Conservation (phyloP, 805 yeast species). For the Ogataea corticis region DNA sequence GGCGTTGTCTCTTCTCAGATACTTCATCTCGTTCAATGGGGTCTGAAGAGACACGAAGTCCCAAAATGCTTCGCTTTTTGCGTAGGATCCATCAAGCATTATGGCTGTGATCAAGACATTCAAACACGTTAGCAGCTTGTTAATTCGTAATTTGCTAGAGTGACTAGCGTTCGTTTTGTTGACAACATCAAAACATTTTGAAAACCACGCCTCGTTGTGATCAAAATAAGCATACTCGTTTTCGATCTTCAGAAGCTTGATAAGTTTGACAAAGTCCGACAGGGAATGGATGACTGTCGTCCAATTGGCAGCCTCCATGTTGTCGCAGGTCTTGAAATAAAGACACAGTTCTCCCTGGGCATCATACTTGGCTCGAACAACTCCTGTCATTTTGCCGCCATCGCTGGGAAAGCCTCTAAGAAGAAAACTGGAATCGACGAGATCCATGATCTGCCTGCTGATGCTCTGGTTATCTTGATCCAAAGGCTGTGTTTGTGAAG, state of each 20-base stretch:
- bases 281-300: conserved; percentile 28
- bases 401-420: conserved; percentile 20
- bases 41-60: conserved; percentile 40
- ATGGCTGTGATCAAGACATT: conserved; percentile 51
- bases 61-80: conserved; percentile 41
- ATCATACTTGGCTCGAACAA: conserved; percentile 37
- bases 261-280: conserved; percentile 33
- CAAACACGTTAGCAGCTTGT: conserved; percentile 47
- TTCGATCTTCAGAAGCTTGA: conserved; percentile 39
- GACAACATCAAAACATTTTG: conserved; percentile 19
- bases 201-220: conserved; percentile 24
- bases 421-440: conserved; percentile 34
- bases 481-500: neutral
- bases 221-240: conserved; percentile 35
- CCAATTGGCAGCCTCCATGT: conserved; percentile 8
- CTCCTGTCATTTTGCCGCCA: conserved; percentile 31
- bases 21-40: conserved; percentile 24
- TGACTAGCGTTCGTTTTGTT: conserved; percentile 29
- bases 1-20: conserved; percentile 6
- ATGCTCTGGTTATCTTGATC: conserved; percentile 3
- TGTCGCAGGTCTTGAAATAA: conserved; percentile 22
- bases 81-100: conserved; percentile 37
- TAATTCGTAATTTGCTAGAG: conserved; percentile 46
- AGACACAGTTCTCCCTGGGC: conserved; percentile 27
- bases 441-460: conserved; percentile 33